Percentiles rank a stretch among this genome's conserved stretches.
phyloP scores from a whole-genome alignment of 345 rosid species.

The Tarenaya hassleriana region DNA sequence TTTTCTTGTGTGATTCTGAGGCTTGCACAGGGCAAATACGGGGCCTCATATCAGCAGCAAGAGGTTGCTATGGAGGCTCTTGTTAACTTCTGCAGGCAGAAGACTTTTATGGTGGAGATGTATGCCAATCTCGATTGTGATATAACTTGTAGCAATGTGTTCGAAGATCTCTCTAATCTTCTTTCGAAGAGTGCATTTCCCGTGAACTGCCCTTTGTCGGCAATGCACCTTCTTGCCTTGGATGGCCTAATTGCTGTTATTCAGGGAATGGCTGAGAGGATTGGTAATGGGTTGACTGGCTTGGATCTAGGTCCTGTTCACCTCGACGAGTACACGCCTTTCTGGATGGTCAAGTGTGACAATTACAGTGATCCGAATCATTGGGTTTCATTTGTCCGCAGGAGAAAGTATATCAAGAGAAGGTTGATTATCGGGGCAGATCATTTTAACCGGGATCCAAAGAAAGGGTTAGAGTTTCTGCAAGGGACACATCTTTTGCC shows the following conservation, averaged over 20 bases:
- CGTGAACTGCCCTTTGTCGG: conserved; percentile 90
- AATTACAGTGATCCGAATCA: conserved; percentile 69
- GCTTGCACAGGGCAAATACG: conserved; percentile 94
- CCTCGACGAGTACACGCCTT: conserved; percentile 87
- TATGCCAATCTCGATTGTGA: conserved; percentile 98
- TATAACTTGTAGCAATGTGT: conserved; percentile 95
- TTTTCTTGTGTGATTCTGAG: conserved; percentile 93
- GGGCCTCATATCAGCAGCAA: conserved; percentile 94
- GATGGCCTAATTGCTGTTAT: conserved; percentile 94
- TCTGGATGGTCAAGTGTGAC: conserved; percentile 96
- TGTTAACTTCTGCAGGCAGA: conserved; percentile 96
- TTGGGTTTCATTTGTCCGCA: conserved; percentile 91
- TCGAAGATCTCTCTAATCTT: conserved; percentile 93
- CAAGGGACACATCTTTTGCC: conserved; percentile 99
- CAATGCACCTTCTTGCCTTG: conserved; percentile 96
- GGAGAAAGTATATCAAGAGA: conserved; percentile 91
- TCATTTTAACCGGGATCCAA: conserved; percentile 98
- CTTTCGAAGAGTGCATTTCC: conserved; percentile 97
- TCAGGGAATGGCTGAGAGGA: conserved; percentile 99
- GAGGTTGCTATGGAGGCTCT: conserved; percentile 99
- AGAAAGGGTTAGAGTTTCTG: conserved; percentile 96
- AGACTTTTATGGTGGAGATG: conserved; percentile 98
- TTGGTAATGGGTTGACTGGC: conserved; percentile 58
- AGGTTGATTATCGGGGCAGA: conserved; percentile 99
- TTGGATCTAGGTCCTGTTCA: conserved; percentile 64